These are phyloP conservation scores for Lasiodiplodia citricola DNA, from an alignment of 2,329 filamentous ascomycete genomes.

Conservation along the genomic window DNA sequence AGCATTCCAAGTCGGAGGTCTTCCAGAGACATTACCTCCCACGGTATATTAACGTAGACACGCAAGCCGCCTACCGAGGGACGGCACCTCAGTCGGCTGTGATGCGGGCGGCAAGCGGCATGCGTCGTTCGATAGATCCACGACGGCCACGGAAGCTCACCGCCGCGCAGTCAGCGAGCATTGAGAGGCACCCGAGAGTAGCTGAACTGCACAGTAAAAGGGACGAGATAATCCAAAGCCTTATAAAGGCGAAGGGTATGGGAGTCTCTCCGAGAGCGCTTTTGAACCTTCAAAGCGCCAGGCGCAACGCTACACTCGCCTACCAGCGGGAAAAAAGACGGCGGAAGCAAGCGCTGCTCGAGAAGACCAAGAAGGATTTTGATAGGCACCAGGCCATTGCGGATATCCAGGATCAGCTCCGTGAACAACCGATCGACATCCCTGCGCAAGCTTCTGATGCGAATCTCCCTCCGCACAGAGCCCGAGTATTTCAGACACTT, in stretches of 20 bases:
- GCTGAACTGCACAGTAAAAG: neutral
- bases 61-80: neutral
- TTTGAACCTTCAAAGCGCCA: neutral
- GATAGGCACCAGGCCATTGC: neutral
- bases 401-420: neutral
- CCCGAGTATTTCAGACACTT: neutral
- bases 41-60: constrained; percentile 6
- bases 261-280: neutral
- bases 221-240: neutral
- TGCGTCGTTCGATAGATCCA: neutral
- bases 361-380: neutral
- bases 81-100: neutral
- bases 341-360: neutral
- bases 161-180: neutral
- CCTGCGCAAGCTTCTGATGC: neutral
- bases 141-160: neutral
- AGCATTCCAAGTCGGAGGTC: constrained; percentile 4
- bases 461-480: neutral
- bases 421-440: neutral
- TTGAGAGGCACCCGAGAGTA: neutral
- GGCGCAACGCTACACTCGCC: neutral
- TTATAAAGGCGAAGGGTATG: neutral
- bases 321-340: neutral
- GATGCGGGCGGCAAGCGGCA: constrained; percentile 2
- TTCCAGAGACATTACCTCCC: constrained; percentile 10